Base-by-base conservation (phyloP, 352 stramenopile species). In the Globisporangium paroecandrum region DNA sequence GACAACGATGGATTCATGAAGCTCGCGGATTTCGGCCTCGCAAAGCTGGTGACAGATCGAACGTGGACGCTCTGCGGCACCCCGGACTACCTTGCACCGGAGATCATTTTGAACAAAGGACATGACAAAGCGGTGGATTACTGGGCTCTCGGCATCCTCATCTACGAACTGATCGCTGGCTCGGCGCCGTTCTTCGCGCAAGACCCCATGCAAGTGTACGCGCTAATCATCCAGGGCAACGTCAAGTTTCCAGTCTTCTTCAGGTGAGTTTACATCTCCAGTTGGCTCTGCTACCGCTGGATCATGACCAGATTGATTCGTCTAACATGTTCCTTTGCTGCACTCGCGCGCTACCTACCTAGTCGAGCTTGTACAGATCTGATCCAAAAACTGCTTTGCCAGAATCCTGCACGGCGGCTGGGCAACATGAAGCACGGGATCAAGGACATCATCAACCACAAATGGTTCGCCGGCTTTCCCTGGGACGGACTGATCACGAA, bases 21-120 rank as follows among this genome's bases (percentile, higher is more conserved):
- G 58, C 74, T 98, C 18, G 85, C 83, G 5, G 92, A 98, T 64
- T 98, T 98, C 75, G 91, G 94, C 0, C 87, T 98, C 38, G 94
- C 93, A 7, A 98, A 98, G 70, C 75, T 97, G 49, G 79, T 97
- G 55, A 91, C 74, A 1, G 81, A 95, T 32, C 72, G 82, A 7
- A 97, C 91, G 18, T 98, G 87, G 86, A 98, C 91, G 7, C 70
- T 97, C 25, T 98, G 93, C 61, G 93, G 93, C 9, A 98, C 93
- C 12, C 94, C 93, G 13, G 91, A 98, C 64, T 98, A 98, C 69
- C 72, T 98, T 15, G 91, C 94, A 1, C 92, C 94, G 1, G 93
- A 98, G 68, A 97, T 98, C 69, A 96, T 98, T 57, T 73, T 95
- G 56, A 96, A 89, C 75, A 94, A 93, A 66, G 93, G 90, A 0